Base-by-base conservation (phyloP, 805 yeast species). In the Monosporozyma solicola region DNA sequence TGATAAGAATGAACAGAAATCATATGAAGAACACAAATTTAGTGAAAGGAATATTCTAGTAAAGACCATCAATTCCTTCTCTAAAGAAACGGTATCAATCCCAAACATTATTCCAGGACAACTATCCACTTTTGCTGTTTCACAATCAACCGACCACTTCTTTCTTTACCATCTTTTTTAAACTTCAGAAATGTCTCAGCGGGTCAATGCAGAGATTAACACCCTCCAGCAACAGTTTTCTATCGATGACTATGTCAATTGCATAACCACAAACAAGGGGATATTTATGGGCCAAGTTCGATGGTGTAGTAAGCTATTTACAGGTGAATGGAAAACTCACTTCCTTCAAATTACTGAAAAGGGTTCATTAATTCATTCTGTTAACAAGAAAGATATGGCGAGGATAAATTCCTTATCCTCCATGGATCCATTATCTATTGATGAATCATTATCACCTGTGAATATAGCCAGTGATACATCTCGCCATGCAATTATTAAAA, bases 261-360 rank as follows among this genome's bases (percentile, higher is more conserved):
- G 46, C 20, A 43, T 43, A 22, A 43, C 31, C 3, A 22, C 24
- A n/a, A 43, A 43, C 46, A 48, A 37, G 24, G 68, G 67, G 1
- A 54, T 59, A 2, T 65, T 64, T 51, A 25, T 51, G 35, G 67
- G 66, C 13, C 56, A 55, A 24, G 54, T 59, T 5, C 57, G 57
- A 51, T 63, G 66, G 68, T 57, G 62, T 44, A 53, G 57, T 31
- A 53, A 59, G 33, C 47, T 59, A 11, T 44, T 50, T 15, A 47
- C 59, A 32, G 53, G 54, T 29, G 61, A 59, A 45, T 65, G 69
- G 69, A 60, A 58, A 25, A 57, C 54, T 2, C 54, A 57, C 47
- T 49, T 31, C n/a, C 32, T 64, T 6, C 52, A 57, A 37, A 62
- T 65, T 13, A 56, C 63, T 24, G 37, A 45, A 5, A 25, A 16